phyloP scores from a whole-genome alignment of 2,329 filamentous ascomycete genomes.

The Tolypocladium tundrense region DNA sequence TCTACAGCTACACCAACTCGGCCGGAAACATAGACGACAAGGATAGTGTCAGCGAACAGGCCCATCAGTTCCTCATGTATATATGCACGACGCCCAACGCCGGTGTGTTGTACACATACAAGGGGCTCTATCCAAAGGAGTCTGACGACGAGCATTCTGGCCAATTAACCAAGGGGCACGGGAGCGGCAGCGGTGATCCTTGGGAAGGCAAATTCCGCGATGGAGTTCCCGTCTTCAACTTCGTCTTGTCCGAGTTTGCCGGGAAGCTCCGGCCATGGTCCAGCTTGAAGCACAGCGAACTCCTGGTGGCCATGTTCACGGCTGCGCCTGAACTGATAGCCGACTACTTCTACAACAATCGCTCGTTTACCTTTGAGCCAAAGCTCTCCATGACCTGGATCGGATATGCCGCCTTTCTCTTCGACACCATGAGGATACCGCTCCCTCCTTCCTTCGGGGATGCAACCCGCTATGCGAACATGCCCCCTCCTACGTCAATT shows the following conservation, averaged over 20 bases:
- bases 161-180: constrained; percentile 12
- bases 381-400: constrained; percentile 93
- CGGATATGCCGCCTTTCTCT: constrained; percentile 81
- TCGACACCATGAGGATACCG: constrained; percentile 65
- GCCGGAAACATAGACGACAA: constrained; percentile 28
- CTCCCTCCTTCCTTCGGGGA: constrained; percentile 66
- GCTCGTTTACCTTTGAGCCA: constrained; percentile 76
- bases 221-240: constrained; percentile 67
- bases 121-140: constrained; percentile 76
- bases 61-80: constrained; percentile 65
- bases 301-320: constrained; percentile 70
- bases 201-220: constrained; percentile 59
- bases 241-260: constrained; percentile 66
- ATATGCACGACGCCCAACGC: constrained; percentile 64
- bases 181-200: constrained; percentile 39
- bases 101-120: constrained; percentile 66
- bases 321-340: constrained; percentile 78
- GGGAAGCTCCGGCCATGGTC: constrained; percentile 75
- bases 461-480: constrained; percentile 44
- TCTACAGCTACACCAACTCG: constrained; percentile 54
- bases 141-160: constrained; percentile 36
- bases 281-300: constrained; percentile 68
- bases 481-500: constrained; percentile 69
- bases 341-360: constrained; percentile 75
- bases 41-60: constrained; percentile 51